Conservation (phyloP, 2,329 filamentous ascomycete species). For the Cladobotryum protrusum region DNA sequence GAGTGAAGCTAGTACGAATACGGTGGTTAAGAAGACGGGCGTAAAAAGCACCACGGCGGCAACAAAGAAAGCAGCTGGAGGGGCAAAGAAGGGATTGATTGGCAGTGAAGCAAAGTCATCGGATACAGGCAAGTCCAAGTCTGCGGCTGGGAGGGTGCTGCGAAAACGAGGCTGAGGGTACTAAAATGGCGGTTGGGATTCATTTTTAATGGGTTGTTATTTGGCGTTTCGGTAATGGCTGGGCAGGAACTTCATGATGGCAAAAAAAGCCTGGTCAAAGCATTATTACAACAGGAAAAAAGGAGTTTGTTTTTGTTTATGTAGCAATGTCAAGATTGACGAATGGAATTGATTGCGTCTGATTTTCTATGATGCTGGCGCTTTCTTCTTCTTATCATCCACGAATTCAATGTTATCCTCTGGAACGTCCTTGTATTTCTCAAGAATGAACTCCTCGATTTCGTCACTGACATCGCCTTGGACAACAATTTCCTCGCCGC, state of each 20-base stretch:
- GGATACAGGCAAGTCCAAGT: conserved; percentile 33
- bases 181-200: conserved; percentile 7
- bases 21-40: conserved; percentile 53
- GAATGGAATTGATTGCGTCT: conserved; percentile 1
- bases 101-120: conserved; percentile 42
- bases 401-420: conserved; percentile 93
- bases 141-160: conserved; percentile 46
- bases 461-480: conserved; percentile 96
- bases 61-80: conserved; percentile 47
- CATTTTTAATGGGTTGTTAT: conserved; percentile 1
- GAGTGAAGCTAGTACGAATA: conserved; percentile 58
- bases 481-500: conserved; percentile 93
- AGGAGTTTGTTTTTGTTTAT: conserved; percentile 12
- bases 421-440: conserved; percentile 84
- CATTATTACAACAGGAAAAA: neutral
- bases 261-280: neutral
- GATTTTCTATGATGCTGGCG: conserved; percentile 19
- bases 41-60: conserved; percentile 30
- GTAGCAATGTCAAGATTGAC: conserved; percentile 7
- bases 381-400: conserved; percentile 90
- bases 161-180: conserved; percentile 43
- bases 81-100: conserved; percentile 47
- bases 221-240: conserved; percentile 4
- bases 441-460: conserved; percentile 81
- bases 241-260: neutral